Percentiles rank a stretch among this genome's conserved stretches.
These are phyloP conservation scores for Euclidium syriacum DNA, from an alignment of 345 rosid species.

Conservation along the genomic window DNA sequence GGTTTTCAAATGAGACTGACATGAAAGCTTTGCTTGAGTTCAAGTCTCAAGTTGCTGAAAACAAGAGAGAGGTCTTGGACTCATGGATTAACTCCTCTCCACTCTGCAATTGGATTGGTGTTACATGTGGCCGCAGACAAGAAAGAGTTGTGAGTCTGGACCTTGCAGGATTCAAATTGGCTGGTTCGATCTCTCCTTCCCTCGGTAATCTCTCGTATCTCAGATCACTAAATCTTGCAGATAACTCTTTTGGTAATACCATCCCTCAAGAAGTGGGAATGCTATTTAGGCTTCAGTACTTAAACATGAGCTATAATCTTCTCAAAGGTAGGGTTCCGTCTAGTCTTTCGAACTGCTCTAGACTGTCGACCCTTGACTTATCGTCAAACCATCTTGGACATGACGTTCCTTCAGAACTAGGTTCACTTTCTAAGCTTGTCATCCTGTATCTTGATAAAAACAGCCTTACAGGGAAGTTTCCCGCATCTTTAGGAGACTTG, in stretches of 20 bases:
- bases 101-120: conserved; percentile 26
- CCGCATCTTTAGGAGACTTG: conserved; percentile 23
- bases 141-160: conserved; percentile 27
- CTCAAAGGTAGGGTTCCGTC: conserved; percentile 14
- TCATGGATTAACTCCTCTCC: conserved; percentile 21
- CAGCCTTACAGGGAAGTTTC: conserved; percentile 17
- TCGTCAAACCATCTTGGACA: conserved; percentile 11
- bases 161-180: conserved; percentile 10
- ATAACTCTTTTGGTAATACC: conserved; percentile 15
- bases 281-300: conserved; percentile 22
- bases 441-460: not conserved
- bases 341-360: conserved; percentile 23
- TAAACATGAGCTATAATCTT: conserved; percentile 24
- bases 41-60: conserved; percentile 22
- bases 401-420: conserved; percentile 17
- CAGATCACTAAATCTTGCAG: conserved; percentile 17
- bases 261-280: conserved; percentile 20
- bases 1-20: conserved; percentile 26
- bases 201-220: conserved; percentile 37
- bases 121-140: conserved; percentile 15
- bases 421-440: conserved; percentile 5
- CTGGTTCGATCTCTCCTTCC: conserved; percentile 25
- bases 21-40: conserved; percentile 19
- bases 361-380: conserved; percentile 9
- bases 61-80: conserved; percentile 12